phyloP scores from a whole-genome alignment of 2,329 filamentous ascomycete genomes.

The Talaromyces islandicus region DNA sequence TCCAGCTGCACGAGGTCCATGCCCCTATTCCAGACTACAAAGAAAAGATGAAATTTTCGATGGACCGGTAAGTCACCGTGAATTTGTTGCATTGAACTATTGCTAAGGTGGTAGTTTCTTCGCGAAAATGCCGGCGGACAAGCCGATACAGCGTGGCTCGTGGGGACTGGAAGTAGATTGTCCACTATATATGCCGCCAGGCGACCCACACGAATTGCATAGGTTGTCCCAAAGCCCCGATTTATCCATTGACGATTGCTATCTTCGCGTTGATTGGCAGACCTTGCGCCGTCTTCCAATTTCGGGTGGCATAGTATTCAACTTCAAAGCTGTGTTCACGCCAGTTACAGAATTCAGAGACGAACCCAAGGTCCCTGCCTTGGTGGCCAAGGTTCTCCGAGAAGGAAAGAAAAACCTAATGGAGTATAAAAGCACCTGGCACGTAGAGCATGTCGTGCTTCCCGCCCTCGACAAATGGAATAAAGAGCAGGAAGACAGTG shows the following conservation, averaged over 20 bases:
- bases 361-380: conserved; percentile 66
- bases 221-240: conserved; percentile 53
- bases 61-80: conserved; percentile 60
- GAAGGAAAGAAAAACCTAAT: conserved; percentile 66
- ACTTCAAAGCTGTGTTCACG: conserved; percentile 83
- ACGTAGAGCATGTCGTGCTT: conserved; percentile 66
- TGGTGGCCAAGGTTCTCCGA: conserved; percentile 62
- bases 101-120: conserved; percentile 57
- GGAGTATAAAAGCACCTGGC: conserved; percentile 78
- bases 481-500: conserved; percentile 59
- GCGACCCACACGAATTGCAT: conserved; percentile 57
- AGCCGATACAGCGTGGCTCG: conserved; percentile 74
- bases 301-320: conserved; percentile 72
- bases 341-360: conserved; percentile 62
- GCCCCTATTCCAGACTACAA: conserved; percentile 72
- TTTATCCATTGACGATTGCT: conserved; percentile 54
- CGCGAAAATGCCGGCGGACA: conserved; percentile 65
- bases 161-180: conserved; percentile 75
- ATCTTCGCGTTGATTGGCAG: conserved; percentile 82
- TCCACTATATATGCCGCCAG: conserved; percentile 68
- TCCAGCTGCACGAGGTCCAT: conserved; percentile 67
- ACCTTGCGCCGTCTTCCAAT: conserved; percentile 73
- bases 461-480: conserved; percentile 60
- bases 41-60: conserved; percentile 80
- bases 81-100: not conserved